Conservation (phyloP, 2,329 filamentous ascomycete genomes). For the Endocalyx cinctus region DNA sequence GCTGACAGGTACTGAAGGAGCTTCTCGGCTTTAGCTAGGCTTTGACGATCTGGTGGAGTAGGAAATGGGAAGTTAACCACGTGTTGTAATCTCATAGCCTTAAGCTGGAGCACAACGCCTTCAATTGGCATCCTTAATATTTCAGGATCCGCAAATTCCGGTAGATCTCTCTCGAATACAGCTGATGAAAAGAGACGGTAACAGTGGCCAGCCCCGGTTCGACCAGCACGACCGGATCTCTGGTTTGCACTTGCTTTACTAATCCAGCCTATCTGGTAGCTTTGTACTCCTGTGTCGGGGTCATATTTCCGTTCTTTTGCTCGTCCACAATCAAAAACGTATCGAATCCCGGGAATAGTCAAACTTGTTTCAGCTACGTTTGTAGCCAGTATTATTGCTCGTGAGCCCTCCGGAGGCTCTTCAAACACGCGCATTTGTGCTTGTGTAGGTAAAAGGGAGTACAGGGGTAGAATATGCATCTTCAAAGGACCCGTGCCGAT, state of each 20-base stretch:
- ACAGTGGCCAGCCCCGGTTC: slow-evolving; percentile 93
- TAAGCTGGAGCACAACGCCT: slow-evolving; percentile 86
- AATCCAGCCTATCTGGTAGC: slow-evolving; percentile 93
- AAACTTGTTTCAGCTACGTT: slow-evolving; percentile 97
- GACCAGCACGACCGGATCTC: slow-evolving; percentile 85
- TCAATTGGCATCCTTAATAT: slow-evolving; percentile 89
- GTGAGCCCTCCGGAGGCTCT: slow-evolving; percentile 72
- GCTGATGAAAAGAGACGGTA: slow-evolving; percentile 93
- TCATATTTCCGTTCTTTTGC: slow-evolving; percentile 92
- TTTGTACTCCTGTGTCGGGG: slow-evolving; percentile 84
- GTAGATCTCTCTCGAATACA: slow-evolving; percentile 85
- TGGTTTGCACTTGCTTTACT: slow-evolving; percentile 95
- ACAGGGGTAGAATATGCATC: slow-evolving; percentile 88
- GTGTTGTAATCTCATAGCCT: slow-evolving; percentile 86
- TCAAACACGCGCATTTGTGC: slow-evolving; percentile 93
- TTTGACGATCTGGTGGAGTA: slow-evolving; percentile 74
- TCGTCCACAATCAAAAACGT: slow-evolving; percentile 78
- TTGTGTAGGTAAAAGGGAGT: slow-evolving; percentile 83
- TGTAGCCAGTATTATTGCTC: slow-evolving; percentile 85
- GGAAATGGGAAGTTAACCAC: slow-evolving; percentile 96
- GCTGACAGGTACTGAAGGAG: slow-evolving; percentile 83
- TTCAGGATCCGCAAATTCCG: slow-evolving; percentile 81
- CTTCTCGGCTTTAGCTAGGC: slow-evolving; percentile 78
- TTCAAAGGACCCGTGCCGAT: slow-evolving; percentile 59
- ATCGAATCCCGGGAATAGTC: slow-evolving; percentile 91